A percentile compares a stretch with the other conserved stretches of the same genome.
Conservation (phyloP, 2,329 filamentous ascomycete genomes). For the Xylariaceae sp. region DNA sequence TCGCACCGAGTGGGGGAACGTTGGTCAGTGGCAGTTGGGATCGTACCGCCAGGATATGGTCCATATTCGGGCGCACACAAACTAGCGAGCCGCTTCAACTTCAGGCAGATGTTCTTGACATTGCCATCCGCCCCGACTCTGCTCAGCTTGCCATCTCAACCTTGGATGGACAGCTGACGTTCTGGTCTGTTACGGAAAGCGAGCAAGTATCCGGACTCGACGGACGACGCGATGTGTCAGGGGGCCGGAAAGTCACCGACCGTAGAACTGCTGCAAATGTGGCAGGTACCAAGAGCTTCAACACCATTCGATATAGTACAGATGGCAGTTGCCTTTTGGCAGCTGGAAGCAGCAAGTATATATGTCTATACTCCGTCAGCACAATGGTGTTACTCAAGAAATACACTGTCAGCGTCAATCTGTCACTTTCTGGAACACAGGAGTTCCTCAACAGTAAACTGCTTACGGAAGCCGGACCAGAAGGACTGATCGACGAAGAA, state of each 20-base stretch:
- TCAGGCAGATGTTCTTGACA: conserved; percentile 82
- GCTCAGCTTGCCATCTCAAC: conserved; percentile 88
- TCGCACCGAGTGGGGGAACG: conserved; percentile 78
- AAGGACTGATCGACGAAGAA: conserved; percentile 78
- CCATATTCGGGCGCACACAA: conserved; percentile 87
- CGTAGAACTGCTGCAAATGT: conserved; percentile 88
- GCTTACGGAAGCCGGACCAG: conserved; percentile 84
- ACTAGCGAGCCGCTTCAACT: conserved; percentile 92
- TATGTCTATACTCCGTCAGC: conserved; percentile 92
- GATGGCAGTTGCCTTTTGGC: conserved; percentile 89
- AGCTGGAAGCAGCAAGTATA: conserved; percentile 96
- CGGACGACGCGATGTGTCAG: conserved; percentile 86
- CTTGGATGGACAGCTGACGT: conserved; percentile 87
- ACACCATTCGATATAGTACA: conserved; percentile 81
- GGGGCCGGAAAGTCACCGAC: conserved; percentile 83
- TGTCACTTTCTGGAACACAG: conserved; percentile 93
- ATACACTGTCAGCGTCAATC: conserved; percentile 90
- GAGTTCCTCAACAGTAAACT: conserved; percentile 93
- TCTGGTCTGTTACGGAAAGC: conserved; percentile 89
- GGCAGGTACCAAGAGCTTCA: conserved; percentile 85
- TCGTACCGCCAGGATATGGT: conserved; percentile 92
- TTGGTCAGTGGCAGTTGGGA: conserved; percentile 96
- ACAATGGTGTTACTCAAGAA: conserved; percentile 92
- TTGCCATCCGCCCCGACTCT: conserved; percentile 86
- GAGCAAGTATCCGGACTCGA: conserved; percentile 83